Evolutionary conservation across 139 green algal genomes (phyloP).

Genomic region (Chlamydomonas schloesseri): DNA sequence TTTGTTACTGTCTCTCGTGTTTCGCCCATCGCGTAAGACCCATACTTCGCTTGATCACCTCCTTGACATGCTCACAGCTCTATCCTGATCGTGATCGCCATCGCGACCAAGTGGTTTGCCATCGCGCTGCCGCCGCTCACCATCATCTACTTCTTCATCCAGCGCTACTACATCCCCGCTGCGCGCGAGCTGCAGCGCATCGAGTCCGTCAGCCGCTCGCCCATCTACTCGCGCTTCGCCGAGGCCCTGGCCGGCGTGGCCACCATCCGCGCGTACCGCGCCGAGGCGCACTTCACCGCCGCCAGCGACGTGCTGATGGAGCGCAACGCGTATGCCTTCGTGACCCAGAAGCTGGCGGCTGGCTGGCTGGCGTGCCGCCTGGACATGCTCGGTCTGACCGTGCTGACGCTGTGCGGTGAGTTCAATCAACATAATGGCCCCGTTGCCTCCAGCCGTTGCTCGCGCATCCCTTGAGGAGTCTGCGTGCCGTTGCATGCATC

Average conservation of each 20-base stretch:
- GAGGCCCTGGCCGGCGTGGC: conserved; percentile 71
- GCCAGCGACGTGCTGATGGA: conserved; percentile 67
- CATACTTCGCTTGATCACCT: no score
- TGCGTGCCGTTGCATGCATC: no score
- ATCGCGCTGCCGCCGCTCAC: conserved; percentile 74
- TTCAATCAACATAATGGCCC: no score
- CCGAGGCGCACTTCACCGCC: conserved; percentile 68
- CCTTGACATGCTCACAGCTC: not conserved
- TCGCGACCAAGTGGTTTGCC: conserved; percentile 74
- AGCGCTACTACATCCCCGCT: conserved; percentile 85
- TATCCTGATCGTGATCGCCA: conserved; percentile 81
- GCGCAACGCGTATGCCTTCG: conserved; percentile 79
- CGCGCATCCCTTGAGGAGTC: no score
- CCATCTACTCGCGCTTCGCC: conserved; percentile 87
- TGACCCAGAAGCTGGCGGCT: conserved; percentile 79
- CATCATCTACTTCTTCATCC: conserved; percentile 83
- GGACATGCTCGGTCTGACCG: conserved; percentile 79
- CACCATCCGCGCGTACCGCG: conserved; percentile 84
- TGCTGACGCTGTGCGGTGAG: conserved; percentile 69
- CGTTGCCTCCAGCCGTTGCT: no score
- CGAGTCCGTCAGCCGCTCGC: conserved; percentile 85
- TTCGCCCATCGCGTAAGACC: no score
- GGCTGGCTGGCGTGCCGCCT: conserved; percentile 89
- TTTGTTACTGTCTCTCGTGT: no score
- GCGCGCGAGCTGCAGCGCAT: conserved; percentile 92